Evolutionary conservation across 2,329 filamentous ascomycete species (phyloP).

Genomic region (Phoma sp.): DNA sequence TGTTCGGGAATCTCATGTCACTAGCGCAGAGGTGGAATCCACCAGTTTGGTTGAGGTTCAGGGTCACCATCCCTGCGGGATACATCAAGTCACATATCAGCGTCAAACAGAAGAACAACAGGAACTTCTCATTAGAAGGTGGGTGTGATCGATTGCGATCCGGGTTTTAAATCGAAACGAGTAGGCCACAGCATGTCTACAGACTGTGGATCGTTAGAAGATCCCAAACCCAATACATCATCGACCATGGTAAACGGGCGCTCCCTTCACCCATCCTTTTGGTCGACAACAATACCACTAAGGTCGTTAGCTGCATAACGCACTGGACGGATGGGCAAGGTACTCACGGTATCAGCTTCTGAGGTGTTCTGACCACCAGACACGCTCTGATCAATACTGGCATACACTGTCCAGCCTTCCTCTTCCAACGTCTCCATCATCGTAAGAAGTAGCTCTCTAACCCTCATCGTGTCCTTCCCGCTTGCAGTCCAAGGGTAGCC

Average conservation of each 20-base stretch:
- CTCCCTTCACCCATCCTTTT: conserved; percentile 28
- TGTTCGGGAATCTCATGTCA: conserved; percentile 4
- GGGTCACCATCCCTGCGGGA: not conserved
- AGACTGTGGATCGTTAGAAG: no score
- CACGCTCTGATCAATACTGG: conserved; percentile 45
- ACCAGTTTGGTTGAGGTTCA: not conserved
- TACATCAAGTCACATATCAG: no score
- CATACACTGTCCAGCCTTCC: conserved; percentile 50
- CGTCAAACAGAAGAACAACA: no score
- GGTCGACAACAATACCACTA: conserved; percentile 33
- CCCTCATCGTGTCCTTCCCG: conserved; percentile 47
- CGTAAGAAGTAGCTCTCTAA: conserved; percentile 43
- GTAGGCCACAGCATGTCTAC: no score
- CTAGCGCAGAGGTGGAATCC: conserved; percentile 4
- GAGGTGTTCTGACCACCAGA: conserved; percentile 18
- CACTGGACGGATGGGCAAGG: not conserved
- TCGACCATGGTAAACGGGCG: conserved; percentile 30
- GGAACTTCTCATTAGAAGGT: no score
- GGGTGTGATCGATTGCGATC: no score
- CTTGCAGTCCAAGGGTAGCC: conserved; percentile 42
- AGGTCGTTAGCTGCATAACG: not conserved
- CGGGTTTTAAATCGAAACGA: no score
- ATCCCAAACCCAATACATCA: not conserved
- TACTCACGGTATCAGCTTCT: conserved; percentile 32
- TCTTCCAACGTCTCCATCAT: conserved; percentile 46